phyloP scores from a whole-genome alignment of 2,329 filamentous ascomycete genomes.

The Fusarium begoniae region DNA sequence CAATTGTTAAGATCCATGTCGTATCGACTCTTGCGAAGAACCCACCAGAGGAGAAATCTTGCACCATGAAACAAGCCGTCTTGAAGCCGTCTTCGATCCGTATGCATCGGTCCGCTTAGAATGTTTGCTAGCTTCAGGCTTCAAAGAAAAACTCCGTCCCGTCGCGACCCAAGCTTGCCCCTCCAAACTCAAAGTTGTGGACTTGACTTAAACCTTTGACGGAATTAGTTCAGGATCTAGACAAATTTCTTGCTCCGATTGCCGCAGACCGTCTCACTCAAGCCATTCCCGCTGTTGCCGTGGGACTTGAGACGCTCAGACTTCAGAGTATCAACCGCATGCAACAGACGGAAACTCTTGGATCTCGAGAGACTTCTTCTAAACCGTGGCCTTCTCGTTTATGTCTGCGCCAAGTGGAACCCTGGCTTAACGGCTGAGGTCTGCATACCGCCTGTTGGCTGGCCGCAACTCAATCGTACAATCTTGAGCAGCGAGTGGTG shows the following conservation, averaged over 20 bases:
- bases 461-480: conserved; percentile 23
- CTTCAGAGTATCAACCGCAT: background rate
- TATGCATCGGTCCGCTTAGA: conserved; percentile 23
- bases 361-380: background rate
- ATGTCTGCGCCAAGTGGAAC: conserved; percentile 24
- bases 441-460: conserved; percentile 35
- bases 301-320: conserved; percentile 4
- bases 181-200: conserved; percentile 2
- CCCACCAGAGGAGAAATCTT: background rate
- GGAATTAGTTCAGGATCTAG: conserved; percentile 23
- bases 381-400: background rate
- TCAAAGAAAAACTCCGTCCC: conserved; percentile 15
- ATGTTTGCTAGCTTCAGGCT: conserved; percentile 29
- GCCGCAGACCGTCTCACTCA: conserved; percentile 5
- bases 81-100: conserved; percentile 8
- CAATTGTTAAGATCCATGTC: background rate
- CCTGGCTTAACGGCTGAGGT: conserved; percentile 18
- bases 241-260: background rate
- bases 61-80: conserved; percentile 22
- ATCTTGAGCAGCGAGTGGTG: background rate
- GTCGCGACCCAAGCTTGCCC: conserved; percentile 5
- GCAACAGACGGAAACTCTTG: background rate
- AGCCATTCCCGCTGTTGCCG: conserved; percentile 33
- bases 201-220: conserved; percentile 8
- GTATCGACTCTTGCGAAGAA: background rate